A percentile compares a stretch with the other conserved stretches of the same genome.
Evolutionary conservation across 352 stramenopile genomes (phyloP).

Genomic region (Globisporangium recalcitrans): DNA sequence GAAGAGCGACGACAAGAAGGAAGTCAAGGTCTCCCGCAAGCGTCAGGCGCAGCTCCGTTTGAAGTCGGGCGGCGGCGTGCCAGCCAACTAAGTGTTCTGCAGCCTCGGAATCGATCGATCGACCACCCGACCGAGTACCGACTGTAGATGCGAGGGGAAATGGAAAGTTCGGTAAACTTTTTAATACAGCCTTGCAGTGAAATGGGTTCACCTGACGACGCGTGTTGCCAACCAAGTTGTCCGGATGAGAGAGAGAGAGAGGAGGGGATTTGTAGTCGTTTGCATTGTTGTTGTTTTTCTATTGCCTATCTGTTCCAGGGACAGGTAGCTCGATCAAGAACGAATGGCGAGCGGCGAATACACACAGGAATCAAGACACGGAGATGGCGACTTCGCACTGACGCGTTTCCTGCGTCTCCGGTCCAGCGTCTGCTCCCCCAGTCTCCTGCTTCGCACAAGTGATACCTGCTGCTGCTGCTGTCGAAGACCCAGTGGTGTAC

Average conservation of each 20-base stretch:
- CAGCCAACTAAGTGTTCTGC: slow-evolving; percentile 63
- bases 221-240: slow-evolving; percentile 2
- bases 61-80: slow-evolving; percentile 82
- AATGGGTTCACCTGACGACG: slow-evolving; percentile 63
- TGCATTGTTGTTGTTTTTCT: background rate
- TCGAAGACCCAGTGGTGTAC: slow-evolving; percentile 3
- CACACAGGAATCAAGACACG: slow-evolving; percentile 7
- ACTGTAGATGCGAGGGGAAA: slow-evolving; percentile 39
- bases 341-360: background rate
- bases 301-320: background rate
- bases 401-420: background rate
- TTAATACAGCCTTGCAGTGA: slow-evolving; percentile 78
- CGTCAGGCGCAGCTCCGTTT: slow-evolving; percentile 86
- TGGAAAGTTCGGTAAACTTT: slow-evolving; percentile 54
- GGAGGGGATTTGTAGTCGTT: background rate
- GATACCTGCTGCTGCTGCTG: background rate
- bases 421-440: background rate
- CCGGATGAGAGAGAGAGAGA: background rate
- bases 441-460: background rate
- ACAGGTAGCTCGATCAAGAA: slow-evolving; percentile 2
- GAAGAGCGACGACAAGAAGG: slow-evolving; percentile 87
- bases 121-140: slow-evolving; percentile 6
- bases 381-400: slow-evolving; percentile 1
- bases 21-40: slow-evolving; percentile 83
- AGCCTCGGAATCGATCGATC: background rate